Evolutionary conservation across 1,284 basidiomycete species (phyloP), one percentile per base, ranked within the genome.

Genomic region (Cutaneotrichosporon curvatum): DNA sequence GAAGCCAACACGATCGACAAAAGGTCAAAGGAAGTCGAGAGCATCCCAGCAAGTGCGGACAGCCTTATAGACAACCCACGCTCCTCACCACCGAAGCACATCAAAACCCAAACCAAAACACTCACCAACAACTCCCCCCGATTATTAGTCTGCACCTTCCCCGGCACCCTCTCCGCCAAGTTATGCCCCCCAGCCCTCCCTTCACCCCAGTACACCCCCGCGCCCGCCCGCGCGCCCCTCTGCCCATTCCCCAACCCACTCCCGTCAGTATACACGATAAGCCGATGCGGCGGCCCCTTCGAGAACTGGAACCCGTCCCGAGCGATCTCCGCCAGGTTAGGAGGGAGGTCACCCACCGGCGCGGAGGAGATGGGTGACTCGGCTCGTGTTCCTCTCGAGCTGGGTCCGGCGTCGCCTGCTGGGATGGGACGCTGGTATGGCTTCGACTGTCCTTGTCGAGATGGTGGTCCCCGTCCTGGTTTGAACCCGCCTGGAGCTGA

Each of bases 231-330:
- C 1, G 67, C 64, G 0, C 61, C 59, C 0, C 23, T 35, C 37
- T 68, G 49, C 2, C 71, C 71, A 51, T 73, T 73, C 0, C 61
- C 59, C 18, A 62, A 32, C 6, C 61, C 51, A 12, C 62, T 65
- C 14, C 71, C 71, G 52, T 73, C 72, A 4, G 67, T 68, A 47
- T 70, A 71, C 4, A 67, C 70, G 14, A 72, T 60, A 9, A 73
- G 48, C 19, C 61, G 56, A 18, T 56, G 51, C 3, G 57, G 51
- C 4, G 45, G 0, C 4, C 46, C 43, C 9, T 55, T 48, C 1
- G 55, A 47, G 40, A 68, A 59, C 23, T 43, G 52, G 53, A 60
- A 69, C 14, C 67, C 68, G 15, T 58, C 47, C 18, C 39, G 34
- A 4, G 55, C 55, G n/a, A 61, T 50, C 21, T 30, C 25, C 20